These are phyloP conservation scores for Entamoeba invadens DNA, from an alignment of 208 protist genomes.

Conservation along the genomic window DNA sequence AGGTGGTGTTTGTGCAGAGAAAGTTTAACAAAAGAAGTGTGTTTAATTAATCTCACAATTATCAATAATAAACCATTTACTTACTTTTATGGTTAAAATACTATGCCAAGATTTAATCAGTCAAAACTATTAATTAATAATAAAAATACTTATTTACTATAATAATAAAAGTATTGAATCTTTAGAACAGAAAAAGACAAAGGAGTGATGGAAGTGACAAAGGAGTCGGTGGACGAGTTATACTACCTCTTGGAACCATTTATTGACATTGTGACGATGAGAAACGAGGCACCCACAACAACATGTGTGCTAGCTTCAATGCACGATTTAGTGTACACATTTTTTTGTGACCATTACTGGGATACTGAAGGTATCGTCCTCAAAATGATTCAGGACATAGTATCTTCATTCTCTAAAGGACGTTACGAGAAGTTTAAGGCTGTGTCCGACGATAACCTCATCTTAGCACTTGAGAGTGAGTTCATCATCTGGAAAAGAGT, in stretches of 20 bases:
- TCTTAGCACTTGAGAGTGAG: neutral
- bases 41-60: too few species aligned
- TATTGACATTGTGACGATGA: neutral
- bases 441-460: neutral
- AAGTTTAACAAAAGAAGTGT: too few species aligned
- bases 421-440: neutral
- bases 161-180: too few species aligned
- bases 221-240: neutral
- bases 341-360: neutral
- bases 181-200: too few species aligned
- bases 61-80: too few species aligned
- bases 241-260: neutral
- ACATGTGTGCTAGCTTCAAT: neutral
- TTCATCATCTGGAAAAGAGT: neutral
- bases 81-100: too few species aligned
- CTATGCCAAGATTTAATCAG: too few species aligned
- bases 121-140: too few species aligned
- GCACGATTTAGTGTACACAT: neutral
- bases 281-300: neutral
- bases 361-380: neutral
- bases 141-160: too few species aligned
- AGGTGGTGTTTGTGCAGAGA: too few species aligned
- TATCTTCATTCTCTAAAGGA: neutral
- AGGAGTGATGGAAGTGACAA: neutral
- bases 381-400: neutral